Evolutionary conservation across 257 asterid species (phyloP).

Genomic region (Solanum chiquidenum): DNA sequence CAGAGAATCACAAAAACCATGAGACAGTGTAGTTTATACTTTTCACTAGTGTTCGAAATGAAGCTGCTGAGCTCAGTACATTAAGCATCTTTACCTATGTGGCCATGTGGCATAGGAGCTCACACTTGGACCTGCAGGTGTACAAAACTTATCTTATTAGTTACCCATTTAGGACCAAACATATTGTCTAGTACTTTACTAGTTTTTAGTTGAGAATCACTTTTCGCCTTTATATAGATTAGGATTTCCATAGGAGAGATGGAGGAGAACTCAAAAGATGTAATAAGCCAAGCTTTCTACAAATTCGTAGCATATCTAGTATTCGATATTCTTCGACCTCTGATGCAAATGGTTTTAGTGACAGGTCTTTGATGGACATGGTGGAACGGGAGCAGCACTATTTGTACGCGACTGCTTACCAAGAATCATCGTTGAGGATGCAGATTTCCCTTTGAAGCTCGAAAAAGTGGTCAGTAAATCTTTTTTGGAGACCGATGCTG

Average conservation of each 20-base stretch:
- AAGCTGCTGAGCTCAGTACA: neutral
- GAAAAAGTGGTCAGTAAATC: slow-evolving; percentile 78
- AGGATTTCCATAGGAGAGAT: neutral
- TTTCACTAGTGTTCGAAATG: neutral
- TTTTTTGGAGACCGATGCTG: slow-evolving; percentile 64
- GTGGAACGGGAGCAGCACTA: slow-evolving; percentile 77
- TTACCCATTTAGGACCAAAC: neutral
- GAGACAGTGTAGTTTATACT: neutral
- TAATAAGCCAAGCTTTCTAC: neutral
- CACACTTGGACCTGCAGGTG: neutral
- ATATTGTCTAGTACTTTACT: neutral
- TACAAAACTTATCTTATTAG: neutral
- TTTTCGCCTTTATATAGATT: neutral
- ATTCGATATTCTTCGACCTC: neutral
- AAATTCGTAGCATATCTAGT: neutral
- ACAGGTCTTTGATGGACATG: slow-evolving; percentile 97
- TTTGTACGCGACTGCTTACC: slow-evolving; percentile 83
- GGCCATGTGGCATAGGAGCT: neutral
- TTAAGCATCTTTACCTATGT: neutral
- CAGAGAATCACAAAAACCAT: neutral
- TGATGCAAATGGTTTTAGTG: slow-evolving; percentile 14
- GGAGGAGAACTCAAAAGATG: neutral
- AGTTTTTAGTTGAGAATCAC: neutral
- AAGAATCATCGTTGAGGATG: slow-evolving; percentile 68
- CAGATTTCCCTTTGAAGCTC: slow-evolving; percentile 71